Evolutionary conservation across 1,139 yeast species (phyloP).

Genomic region (Saccharomyces hybrid): DNA sequence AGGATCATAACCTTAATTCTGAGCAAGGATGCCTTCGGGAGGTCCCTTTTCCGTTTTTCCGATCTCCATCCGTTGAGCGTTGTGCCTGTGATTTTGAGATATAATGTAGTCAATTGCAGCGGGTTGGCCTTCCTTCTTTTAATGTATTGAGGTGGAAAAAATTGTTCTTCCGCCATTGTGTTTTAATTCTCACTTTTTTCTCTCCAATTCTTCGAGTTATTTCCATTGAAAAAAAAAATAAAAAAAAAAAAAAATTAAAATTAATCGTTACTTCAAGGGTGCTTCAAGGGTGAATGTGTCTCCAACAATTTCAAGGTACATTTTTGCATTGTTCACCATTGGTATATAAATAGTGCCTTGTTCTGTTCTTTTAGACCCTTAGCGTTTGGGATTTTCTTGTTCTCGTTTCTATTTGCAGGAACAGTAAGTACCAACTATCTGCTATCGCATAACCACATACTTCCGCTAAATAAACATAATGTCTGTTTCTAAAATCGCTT

Average conservation of each 20-base stretch:
- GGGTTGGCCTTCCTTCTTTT: not conserved
- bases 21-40: not conserved
- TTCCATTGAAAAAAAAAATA: not conserved
- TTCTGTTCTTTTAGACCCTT: not conserved
- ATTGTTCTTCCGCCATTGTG: not conserved
- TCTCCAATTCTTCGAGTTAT: not conserved
- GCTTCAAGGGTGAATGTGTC: not conserved
- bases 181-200: not conserved
- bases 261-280: too few species aligned
- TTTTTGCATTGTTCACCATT: not conserved
- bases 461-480: not conserved
- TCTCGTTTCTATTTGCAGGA: not conserved
- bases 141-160: not conserved
- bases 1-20: not conserved
- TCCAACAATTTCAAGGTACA: not conserved
- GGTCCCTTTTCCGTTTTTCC: not conserved
- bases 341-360: not conserved
- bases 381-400: not conserved
- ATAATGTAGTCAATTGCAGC: not conserved
- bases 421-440: not conserved
- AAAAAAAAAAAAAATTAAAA: too few species aligned
- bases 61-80: not conserved
- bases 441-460: not conserved
- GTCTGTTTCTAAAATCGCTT: slow-evolving; percentile 6
- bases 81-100: not conserved